phyloP scores from a whole-genome alignment of 148 eudicot genomes.

The Fallopia convolvulus region DNA sequence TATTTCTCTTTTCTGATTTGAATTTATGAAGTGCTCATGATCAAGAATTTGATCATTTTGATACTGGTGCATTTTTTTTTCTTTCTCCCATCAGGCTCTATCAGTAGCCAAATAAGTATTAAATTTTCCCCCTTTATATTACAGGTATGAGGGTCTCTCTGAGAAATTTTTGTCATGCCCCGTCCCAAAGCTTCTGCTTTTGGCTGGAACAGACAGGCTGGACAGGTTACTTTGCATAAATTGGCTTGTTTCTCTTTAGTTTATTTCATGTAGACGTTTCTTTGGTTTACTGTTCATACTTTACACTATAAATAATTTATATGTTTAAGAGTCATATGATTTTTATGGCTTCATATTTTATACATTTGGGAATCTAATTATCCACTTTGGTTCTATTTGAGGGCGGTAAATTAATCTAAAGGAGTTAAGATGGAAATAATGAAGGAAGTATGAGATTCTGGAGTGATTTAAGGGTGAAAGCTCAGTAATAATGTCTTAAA shows the following conservation, averaged over 20 bases:
- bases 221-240: slow-evolving; percentile 52
- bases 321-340: not conserved
- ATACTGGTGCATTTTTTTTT: not conserved
- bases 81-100: not conserved
- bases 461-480: not conserved
- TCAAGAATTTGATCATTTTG: not conserved
- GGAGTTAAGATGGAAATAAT: not conserved
- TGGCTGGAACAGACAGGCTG: slow-evolving; percentile 94
- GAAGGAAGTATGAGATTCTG: not conserved
- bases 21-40: not conserved
- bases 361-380: not conserved
- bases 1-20: not conserved
- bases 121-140: slow-evolving; percentile 13
- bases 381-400: slow-evolving; percentile 2
- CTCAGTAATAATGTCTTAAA: not conserved
- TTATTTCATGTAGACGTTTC: not conserved
- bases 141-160: slow-evolving; percentile 96
- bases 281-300: not conserved
- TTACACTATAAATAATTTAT: not conserved
- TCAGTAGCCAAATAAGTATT: not conserved
- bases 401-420: not conserved
- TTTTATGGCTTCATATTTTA: not conserved
- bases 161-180: slow-evolving; percentile 71
- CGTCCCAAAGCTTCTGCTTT: slow-evolving; percentile 73
- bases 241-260: not conserved